A percentile compares a stretch with the other conserved stretches of the same genome.
phyloP scores from a whole-genome alignment of 2,329 filamentous ascomycete genomes.

The Aspergillus floridensis region DNA sequence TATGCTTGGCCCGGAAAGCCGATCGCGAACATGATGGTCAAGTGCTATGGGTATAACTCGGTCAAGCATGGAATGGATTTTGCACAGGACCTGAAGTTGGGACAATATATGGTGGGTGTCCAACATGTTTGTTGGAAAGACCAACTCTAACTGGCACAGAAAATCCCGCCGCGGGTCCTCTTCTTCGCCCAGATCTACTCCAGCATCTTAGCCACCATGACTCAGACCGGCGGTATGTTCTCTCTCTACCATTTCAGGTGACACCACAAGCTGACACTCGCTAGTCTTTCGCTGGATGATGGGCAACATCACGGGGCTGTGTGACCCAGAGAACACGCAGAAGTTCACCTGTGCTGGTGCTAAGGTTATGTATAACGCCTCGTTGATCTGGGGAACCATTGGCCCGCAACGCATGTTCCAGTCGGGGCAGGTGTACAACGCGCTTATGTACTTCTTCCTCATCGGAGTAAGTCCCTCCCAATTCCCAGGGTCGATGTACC shows the following conservation, averaged over 20 bases:
- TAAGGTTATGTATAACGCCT: slow-evolving; percentile 36
- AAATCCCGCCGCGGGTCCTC: slow-evolving; percentile 32
- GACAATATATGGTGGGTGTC: slow-evolving; percentile 30
- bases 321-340: slow-evolving; percentile 29
- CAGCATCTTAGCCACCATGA: slow-evolving; percentile 31
- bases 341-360: slow-evolving; percentile 34
- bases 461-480: slow-evolving; percentile 23
- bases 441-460: slow-evolving; percentile 33
- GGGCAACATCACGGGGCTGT: slow-evolving; percentile 29
- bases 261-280: neutral
- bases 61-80: slow-evolving; percentile 36
- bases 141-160: slow-evolving; percentile 2
- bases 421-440: slow-evolving; percentile 29
- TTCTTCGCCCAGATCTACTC: slow-evolving; percentile 37
- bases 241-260: neutral
- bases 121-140: too few species aligned
- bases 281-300: slow-evolving; percentile 34
- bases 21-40: slow-evolving; percentile 39
- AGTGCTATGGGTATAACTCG: slow-evolving; percentile 34
- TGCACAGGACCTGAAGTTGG: slow-evolving; percentile 32
- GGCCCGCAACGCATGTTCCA: slow-evolving; percentile 35
- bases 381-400: slow-evolving; percentile 35
- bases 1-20: slow-evolving; percentile 34
- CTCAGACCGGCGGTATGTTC: slow-evolving; percentile 33
- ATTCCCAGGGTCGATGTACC: neutral